Conservation (phyloP, 495 filamentous ascomycete species). For the Corynascus novoguineensis region DNA sequence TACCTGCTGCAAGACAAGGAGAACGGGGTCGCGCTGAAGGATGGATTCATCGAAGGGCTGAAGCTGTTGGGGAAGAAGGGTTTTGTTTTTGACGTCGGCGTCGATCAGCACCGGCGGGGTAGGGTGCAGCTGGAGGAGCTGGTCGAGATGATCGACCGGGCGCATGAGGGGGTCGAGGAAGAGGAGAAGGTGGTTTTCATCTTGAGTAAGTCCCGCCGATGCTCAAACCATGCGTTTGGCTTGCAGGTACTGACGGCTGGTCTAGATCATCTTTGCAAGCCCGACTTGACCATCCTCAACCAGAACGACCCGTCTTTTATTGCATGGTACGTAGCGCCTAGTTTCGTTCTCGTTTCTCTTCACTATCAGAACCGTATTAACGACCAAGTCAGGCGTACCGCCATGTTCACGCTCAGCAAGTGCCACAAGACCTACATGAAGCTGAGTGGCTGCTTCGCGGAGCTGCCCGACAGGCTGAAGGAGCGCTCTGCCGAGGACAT, state of each 20-base stretch:
- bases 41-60: conserved; percentile 62
- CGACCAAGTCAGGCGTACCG: conserved; percentile 31
- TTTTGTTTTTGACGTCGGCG: conserved; percentile 72
- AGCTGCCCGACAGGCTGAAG: conserved; percentile 51
- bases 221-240: neutral
- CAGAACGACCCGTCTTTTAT: conserved; percentile 54
- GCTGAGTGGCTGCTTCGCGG: conserved; percentile 75
- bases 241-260: conserved; percentile 5
- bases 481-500: conserved; percentile 41
- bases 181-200: conserved; percentile 59
- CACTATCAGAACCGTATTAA: neutral
- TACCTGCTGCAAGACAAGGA: conserved; percentile 77
- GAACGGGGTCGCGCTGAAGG: conserved; percentile 52
- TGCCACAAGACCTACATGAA: conserved; percentile 71
- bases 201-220: conserved; percentile 63
- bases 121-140: conserved; percentile 65
- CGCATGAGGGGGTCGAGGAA: conserved; percentile 53
- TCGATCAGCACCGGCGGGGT: conserved; percentile 67
- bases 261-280: conserved; percentile 83
- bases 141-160: conserved; percentile 63
- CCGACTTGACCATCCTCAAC: conserved; percentile 55
- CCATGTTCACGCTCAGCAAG: conserved; percentile 54
- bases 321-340: conserved; percentile 31
- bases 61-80: conserved; percentile 57
- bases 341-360: neutral